Conservation (phyloP, 2,329 filamentous ascomycete species). For the Microascus cirrosus region DNA sequence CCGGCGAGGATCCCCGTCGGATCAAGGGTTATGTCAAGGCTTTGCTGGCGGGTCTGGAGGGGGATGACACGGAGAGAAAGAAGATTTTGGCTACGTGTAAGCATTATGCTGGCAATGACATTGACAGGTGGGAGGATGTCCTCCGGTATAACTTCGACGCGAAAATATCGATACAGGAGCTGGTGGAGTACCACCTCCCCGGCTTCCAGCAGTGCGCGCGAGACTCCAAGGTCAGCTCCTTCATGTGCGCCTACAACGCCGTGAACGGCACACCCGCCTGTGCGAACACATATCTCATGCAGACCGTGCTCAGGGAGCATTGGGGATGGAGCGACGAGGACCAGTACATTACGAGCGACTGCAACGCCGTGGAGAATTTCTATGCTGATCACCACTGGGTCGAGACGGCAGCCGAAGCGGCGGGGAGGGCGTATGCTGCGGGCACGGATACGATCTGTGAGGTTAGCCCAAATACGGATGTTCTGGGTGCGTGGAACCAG, state of each 20-base stretch:
- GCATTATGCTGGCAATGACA: conserved; percentile 47
- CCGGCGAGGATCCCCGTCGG: conserved; percentile 42
- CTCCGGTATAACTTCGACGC: conserved; percentile 44
- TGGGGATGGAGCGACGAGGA: conserved; percentile 52
- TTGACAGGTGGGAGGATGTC: conserved; percentile 32
- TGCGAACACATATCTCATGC: conserved; percentile 49
- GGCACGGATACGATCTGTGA: conserved; percentile 24
- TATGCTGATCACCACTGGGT: conserved; percentile 30
- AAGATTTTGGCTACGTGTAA: conserved; percentile 46
- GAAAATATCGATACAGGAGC: conserved; percentile 46
- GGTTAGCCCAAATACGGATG: conserved; percentile 13
- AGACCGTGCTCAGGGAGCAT: conserved; percentile 51
- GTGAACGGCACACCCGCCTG: conserved; percentile 58
- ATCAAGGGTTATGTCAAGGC: conserved; percentile 38
- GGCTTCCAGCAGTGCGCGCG: conserved; percentile 53
- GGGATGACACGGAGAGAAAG: conserved; percentile 10
- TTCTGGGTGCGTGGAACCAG: conserved; percentile 17
- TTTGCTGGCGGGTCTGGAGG: conserved; percentile 42
- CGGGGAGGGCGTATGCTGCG: conserved; percentile 19
- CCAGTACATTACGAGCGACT: conserved; percentile 55
- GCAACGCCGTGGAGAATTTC: conserved; percentile 50
- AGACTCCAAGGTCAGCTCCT: conserved; percentile 42
- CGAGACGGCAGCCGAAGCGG: conserved; percentile 19
- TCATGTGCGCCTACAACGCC: conserved; percentile 54
- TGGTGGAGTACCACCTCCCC: conserved; percentile 57